Percentiles rank a stretch among this genome's conserved stretches.
phyloP scores from a whole-genome alignment of 306 rosid genomes.

The Sphenostylis stenocarpa region DNA sequence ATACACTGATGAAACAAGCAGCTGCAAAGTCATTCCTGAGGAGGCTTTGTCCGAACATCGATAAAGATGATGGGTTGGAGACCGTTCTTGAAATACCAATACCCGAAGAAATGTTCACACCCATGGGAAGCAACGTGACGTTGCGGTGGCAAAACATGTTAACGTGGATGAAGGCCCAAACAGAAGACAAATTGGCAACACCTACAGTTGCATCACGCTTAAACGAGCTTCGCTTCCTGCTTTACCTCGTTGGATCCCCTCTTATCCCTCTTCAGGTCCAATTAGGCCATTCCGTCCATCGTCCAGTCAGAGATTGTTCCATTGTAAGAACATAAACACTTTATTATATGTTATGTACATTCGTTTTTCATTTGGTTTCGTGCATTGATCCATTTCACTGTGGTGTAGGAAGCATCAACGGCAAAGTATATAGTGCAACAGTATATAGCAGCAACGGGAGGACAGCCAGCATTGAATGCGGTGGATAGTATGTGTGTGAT shows the following conservation, averaged over 20 bases:
- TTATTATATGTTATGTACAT: neutral
- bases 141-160: constrained; percentile 82
- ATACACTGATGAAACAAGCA: constrained; percentile 42
- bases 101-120: constrained; percentile 88
- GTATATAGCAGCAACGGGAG: constrained; percentile 94
- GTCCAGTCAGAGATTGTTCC: constrained; percentile 82
- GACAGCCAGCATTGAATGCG: constrained; percentile 73
- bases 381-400: neutral
- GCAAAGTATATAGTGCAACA: constrained; percentile 94
- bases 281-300: constrained; percentile 70
- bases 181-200: constrained; percentile 64
- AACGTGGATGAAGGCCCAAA: constrained; percentile 89
- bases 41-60: constrained; percentile 89
- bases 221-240: constrained; percentile 79
- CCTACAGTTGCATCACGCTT: constrained; percentile 66
- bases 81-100: constrained; percentile 91
- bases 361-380: neutral
- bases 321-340: constrained; percentile 50
- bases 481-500: constrained; percentile 83
- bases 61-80: constrained; percentile 85
- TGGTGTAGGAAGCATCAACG: constrained; percentile 84
- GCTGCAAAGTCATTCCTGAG: constrained; percentile 45
- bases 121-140: constrained; percentile 70
- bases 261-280: constrained; percentile 95
- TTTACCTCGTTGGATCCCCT: constrained; percentile 95